Percentiles rank a stretch among this genome's conserved stretches.
Conservation (phyloP, 257 asterid species). For the Cruciata laevipes region DNA sequence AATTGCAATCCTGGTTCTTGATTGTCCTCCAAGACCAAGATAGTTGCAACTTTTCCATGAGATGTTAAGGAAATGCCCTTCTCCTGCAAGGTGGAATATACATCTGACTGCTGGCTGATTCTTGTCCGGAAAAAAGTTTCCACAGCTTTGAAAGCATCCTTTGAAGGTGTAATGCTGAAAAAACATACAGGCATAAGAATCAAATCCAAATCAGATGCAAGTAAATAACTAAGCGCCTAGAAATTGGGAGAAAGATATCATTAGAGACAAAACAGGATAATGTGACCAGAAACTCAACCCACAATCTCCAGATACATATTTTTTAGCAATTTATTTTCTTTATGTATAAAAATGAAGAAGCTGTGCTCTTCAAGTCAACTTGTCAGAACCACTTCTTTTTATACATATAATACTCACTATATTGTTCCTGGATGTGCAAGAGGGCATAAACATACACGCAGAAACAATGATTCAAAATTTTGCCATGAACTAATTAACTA, state of each 20-base stretch:
- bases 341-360: not conserved
- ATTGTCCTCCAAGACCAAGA: constrained; percentile 40
- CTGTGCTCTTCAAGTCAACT: not conserved
- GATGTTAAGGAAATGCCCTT: constrained; percentile 49
- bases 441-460: not conserved
- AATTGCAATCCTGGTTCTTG: constrained; percentile 22
- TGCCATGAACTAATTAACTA: not conserved
- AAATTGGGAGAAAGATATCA: not conserved
- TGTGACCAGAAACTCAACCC: not conserved
- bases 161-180: constrained; percentile 34
- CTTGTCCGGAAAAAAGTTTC: constrained; percentile 31
- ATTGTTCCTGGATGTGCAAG: not conserved
- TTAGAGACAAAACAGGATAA: not conserved
- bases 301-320: too few species aligned
- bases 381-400: not conserved
- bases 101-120: constrained; percentile 28
- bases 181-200: not conserved
- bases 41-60: constrained; percentile 61
- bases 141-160: constrained; percentile 35
- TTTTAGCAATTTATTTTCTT: too few species aligned
- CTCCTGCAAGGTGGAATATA: constrained; percentile 33
- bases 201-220: constrained; percentile 6
- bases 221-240: not conserved
- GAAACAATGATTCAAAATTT: not conserved
- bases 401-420: not conserved